These are phyloP conservation scores for Lyophyllum decastes DNA, from an alignment of 768 basidiomycete genomes.

Conservation along the genomic window DNA sequence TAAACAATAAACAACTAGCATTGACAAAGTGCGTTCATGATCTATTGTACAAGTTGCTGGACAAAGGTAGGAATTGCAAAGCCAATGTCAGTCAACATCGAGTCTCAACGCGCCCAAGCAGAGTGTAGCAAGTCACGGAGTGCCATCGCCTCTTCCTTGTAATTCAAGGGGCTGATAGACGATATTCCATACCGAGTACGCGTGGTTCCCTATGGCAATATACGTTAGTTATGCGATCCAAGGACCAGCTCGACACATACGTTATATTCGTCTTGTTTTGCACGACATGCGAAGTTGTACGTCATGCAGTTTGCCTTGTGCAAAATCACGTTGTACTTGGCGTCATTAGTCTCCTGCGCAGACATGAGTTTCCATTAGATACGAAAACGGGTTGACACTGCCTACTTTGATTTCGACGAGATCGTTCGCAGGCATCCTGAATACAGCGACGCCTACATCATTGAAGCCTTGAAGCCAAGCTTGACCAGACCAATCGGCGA, in stretches of 20 bases:
- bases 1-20: constrained; percentile 15
- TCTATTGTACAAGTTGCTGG: constrained; percentile 4
- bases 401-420: constrained; percentile 70
- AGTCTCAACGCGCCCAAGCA: constrained; percentile 50
- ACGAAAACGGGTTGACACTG: not conserved
- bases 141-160: constrained; percentile 60
- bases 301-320: constrained; percentile 65
- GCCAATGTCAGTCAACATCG: not conserved
- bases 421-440: constrained; percentile 80
- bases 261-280: constrained; percentile 84
- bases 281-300: constrained; percentile 84
- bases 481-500: constrained; percentile 88
- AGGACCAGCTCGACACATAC: constrained; percentile 42
- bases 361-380: not conserved
- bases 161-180: constrained; percentile 65
- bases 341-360: constrained; percentile 58
- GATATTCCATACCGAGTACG: constrained; percentile 85
- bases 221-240: not conserved
- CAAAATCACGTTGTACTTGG: constrained; percentile 58
- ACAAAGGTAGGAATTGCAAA: not conserved
- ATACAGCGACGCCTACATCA: constrained; percentile 77
- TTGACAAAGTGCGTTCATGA: not conserved
- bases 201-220: constrained; percentile 62
- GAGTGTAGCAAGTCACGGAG: constrained; percentile 63
- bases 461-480: constrained; percentile 96